Evolutionary conservation across 345 rosid genomes (phyloP).

Genomic region (Hibiscus mutabilis): DNA sequence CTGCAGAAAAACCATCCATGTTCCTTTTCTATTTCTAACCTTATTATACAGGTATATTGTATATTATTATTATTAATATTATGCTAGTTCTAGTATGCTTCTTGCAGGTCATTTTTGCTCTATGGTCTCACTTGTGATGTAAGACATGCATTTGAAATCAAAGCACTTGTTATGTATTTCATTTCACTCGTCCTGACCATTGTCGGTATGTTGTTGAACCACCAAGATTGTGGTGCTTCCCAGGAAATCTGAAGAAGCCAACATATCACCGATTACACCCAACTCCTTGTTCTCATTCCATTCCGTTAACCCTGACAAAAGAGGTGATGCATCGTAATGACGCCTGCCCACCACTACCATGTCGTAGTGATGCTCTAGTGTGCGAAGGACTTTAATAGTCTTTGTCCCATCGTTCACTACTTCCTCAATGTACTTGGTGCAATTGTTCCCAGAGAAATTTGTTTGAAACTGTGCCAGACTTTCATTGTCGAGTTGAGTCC

Average conservation of each 20-base stretch:
- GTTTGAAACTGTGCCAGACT: too few relatives aligned
- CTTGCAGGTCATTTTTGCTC: neutral
- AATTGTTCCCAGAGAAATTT: too few relatives aligned
- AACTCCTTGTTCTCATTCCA: constrained; percentile 95
- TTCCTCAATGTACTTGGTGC: too few relatives aligned
- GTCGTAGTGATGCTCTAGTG: too few relatives aligned
- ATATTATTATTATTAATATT: neutral
- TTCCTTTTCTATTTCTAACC: neutral
- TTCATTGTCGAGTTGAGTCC: too few relatives aligned
- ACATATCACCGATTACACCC: constrained; percentile 70
- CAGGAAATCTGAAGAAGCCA: constrained; percentile 20
- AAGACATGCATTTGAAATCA: neutral
- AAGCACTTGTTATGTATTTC: neutral
- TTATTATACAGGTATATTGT: neutral
- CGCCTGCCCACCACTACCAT: too few relatives aligned
- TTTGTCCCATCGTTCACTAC: too few relatives aligned
- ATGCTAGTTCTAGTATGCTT: neutral
- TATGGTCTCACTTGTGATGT: neutral
- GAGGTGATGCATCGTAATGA: constrained; percentile 11
- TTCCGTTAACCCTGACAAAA: constrained; percentile 76
- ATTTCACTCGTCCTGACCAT: neutral
- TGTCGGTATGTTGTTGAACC: constrained; percentile 16
- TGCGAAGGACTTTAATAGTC: too few relatives aligned
- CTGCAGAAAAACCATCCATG: neutral
- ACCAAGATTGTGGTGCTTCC: constrained; percentile 26